Evolutionary conservation across 805 yeast species (phyloP), one percentile per base, ranked within the genome.

Genomic region (Metschnikowia orientalis): DNA sequence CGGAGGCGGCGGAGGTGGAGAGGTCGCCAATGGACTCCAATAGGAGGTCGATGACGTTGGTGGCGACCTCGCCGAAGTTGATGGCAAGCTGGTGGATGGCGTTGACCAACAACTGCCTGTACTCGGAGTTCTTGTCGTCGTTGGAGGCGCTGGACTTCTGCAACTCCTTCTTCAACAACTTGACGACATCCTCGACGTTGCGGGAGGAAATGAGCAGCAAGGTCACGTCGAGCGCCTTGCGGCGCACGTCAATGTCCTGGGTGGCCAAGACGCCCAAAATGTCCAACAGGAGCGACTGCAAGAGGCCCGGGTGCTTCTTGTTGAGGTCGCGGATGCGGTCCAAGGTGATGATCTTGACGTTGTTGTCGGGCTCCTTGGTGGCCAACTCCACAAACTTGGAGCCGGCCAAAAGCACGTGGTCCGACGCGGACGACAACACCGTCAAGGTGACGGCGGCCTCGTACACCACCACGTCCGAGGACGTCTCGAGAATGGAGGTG

Each of bases 101-200:
- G 44, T 81, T 79, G 46, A 92, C 89, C 44, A 92, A 73, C 37
- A 87, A 60, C 58, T 86, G 95, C 58, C 97, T 79, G 56, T 92
- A 92, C 51, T 88, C 95, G 32, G 80, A 63, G 39, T 81, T 72
- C 54, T 83, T 81, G 47, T 90, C 97, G 46, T 85, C 88, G 52
- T 77, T 79, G 10, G 77, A 66, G 30, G 71, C 67, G 11, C 86
- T 69, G 4, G 95, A 77, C 44, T 74, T 77, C 50, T 81, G 81
- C 37, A 92, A 73, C 63, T 92, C 99, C 55, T 87, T 92, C 66
- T 86, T 90, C 61, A 92, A 76, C 46, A 90, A 73, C 53, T 88
- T 86, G 44, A 92, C 83, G 22, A 90, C 95, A 52, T 87, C 95
- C 53, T 88, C 96, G 33, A 88, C 95, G 48, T 90, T 90, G 67